Evolutionary conservation across 306 rosid genomes (phyloP).

Genomic region (Crotalaria pallida): DNA sequence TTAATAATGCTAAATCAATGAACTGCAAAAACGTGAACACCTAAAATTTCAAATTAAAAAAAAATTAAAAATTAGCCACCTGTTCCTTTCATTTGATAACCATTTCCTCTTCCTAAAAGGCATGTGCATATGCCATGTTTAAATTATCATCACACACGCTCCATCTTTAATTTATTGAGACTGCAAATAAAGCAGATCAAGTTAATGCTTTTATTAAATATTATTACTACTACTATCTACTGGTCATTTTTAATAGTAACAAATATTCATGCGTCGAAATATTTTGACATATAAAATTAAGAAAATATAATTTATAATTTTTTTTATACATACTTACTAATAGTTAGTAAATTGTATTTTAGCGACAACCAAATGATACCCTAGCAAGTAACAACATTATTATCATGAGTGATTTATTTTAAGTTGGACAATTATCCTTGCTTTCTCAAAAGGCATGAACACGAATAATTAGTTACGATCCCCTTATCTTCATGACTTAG

Average conservation of each 20-base stretch:
- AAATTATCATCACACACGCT: background rate
- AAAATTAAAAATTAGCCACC: background rate
- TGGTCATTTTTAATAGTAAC: background rate
- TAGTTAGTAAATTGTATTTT: too few relatives aligned
- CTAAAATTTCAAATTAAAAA: background rate
- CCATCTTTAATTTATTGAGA: background rate
- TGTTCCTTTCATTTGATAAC: background rate
- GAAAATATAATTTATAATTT: background rate
- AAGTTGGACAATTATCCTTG: background rate
- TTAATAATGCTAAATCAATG: background rate
- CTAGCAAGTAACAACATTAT: background rate
- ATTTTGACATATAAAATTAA: background rate
- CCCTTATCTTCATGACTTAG: background rate
- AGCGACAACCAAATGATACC: background rate
- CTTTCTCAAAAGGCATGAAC: constrained; percentile 11
- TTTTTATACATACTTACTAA: too few relatives aligned
- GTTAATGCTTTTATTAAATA: background rate
- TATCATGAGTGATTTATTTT: background rate
- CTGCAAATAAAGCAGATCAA: background rate
- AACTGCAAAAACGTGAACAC: background rate
- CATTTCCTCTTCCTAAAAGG: background rate
- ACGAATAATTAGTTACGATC: constrained; percentile 19
- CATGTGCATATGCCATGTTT: background rate
- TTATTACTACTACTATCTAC: background rate
- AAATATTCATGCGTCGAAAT: background rate